Evolutionary conservation across 345 rosid genomes (phyloP).

Genomic region (Noccaea caerulescens): DNA sequence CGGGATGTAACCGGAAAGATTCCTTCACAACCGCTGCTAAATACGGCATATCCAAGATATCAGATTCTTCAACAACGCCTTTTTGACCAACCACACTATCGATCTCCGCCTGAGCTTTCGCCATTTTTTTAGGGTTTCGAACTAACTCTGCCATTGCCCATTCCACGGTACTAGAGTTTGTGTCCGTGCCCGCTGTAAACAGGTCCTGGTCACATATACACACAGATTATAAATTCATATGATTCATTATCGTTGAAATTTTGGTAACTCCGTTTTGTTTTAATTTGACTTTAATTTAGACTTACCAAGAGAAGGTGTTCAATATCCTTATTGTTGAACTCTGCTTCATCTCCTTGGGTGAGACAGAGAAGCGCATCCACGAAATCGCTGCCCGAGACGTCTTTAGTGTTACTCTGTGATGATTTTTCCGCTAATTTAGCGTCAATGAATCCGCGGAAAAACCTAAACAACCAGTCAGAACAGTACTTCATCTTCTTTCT

Average conservation of each 20-base stretch:
- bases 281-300: neutral
- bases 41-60: conserved; percentile 41
- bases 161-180: conserved; percentile 45
- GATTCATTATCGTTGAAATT: neutral
- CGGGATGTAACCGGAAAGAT: conserved; percentile 49
- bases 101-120: conserved; percentile 38
- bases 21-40: conserved; percentile 49
- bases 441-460: conserved; percentile 38
- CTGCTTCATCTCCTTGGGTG: conserved; percentile 6
- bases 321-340: conserved; percentile 7
- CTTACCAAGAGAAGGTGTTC: no score
- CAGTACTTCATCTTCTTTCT: conserved; percentile 4
- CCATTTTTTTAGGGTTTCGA: conserved; percentile 29
- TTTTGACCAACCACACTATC: conserved; percentile 40
- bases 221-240: no score
- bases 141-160: conserved; percentile 46
- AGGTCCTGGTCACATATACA: no score
- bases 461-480: conserved; percentile 11
- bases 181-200: conserved; percentile 52
- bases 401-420: neutral
- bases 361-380: conserved; percentile 27
- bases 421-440: conserved; percentile 11
- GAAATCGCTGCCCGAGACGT: conserved; percentile 7
- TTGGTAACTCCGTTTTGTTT: neutral
- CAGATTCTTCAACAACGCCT: conserved; percentile 42